Conservation (phyloP, 768 basidiomycete species). For the Sarcodon aspratus region DNA sequence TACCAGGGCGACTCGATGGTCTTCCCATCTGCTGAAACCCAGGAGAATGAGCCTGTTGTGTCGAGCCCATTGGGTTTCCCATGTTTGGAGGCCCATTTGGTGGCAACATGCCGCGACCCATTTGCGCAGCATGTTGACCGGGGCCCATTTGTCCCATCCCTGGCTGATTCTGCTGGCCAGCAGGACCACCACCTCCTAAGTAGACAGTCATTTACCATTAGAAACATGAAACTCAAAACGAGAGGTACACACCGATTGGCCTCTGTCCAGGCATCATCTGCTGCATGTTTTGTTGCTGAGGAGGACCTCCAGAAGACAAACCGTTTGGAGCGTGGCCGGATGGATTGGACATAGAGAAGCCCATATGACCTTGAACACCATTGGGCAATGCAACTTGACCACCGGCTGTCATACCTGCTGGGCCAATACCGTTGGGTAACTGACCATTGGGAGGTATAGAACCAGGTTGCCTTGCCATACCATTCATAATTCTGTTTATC, state of each 20-base stretch:
- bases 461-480: conserved; percentile 16
- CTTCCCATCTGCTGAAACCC: conserved; percentile 33
- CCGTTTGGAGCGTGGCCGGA: neutral
- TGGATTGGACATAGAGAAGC: neutral
- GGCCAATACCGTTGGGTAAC: conserved; percentile 20
- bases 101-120: conserved; percentile 34
- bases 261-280: conserved; percentile 21
- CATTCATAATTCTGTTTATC: conserved; percentile 18
- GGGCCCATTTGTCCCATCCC: conserved; percentile 40
- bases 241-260: conserved; percentile 12
- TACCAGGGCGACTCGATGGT: conserved; percentile 50
- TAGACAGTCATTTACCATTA: conserved; percentile 52
- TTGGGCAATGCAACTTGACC: conserved; percentile 23
- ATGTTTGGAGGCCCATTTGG: conserved; percentile 27
- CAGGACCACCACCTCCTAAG: conserved; percentile 25
- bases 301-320: neutral
- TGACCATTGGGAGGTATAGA: conserved; percentile 8
- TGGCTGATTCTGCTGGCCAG: conserved; percentile 17
- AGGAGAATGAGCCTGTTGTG: conserved; percentile 27
- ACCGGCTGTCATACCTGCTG: conserved; percentile 5
- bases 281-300: conserved; percentile 21
- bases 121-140: conserved; percentile 37
- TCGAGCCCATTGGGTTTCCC: conserved; percentile 24
- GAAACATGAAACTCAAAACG: conserved; percentile 16
- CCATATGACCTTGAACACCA: conserved; percentile 24